Base-by-base conservation (phyloP, 257 asterid genomes). In the Nicotiana tabacum region DNA sequence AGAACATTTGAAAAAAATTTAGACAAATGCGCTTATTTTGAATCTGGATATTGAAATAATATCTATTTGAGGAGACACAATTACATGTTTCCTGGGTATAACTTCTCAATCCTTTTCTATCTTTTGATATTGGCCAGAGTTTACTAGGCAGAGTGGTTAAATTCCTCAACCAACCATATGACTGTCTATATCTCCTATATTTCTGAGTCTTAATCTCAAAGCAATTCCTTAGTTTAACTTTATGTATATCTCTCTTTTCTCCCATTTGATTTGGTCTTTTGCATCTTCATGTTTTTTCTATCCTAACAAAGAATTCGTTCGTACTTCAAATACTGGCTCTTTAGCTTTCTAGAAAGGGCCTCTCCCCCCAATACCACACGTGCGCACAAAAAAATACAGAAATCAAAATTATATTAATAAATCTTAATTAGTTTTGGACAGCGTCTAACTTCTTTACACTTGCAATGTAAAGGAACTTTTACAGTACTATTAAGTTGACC, bases 271-370 rank as follows among this genome's bases (percentile, higher is more conserved):
- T 29, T 35, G 58, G 58, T 13, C 58, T 53, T 27, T 64, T 11
- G 12, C 37, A 55, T 2, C 21, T n/a, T 5, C 11, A 83, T 62
- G 16, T 35, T 57, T 80, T 82, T 83, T 85, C 90, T 83, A 81
- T 85, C 87, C 90, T 85, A 87, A 83, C 87, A 80, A n/a, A 85
- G 78, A 77, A 77, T 66, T 85, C 82, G 12, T 43, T 86, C 55
- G 81, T 81, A 79, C 84, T 87, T 84, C 72, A n/a, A 33, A 8
- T 39, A 29, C 53, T 3, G 24, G 11, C 51, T 43, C 2, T 2
- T 10, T 4, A n/a, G 13, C 27, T 61, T 66, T 24, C 39, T 66
- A 66, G 33, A 24, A 21, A 6, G 33, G 5, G 16, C 18, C 35
- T 1, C 3, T 29, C 8, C 17, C 13, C 6, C 5, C 8, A 9